Conservation (phyloP, 1,284 basidiomycete genomes). For the Schizophyllum amplum region DNA sequence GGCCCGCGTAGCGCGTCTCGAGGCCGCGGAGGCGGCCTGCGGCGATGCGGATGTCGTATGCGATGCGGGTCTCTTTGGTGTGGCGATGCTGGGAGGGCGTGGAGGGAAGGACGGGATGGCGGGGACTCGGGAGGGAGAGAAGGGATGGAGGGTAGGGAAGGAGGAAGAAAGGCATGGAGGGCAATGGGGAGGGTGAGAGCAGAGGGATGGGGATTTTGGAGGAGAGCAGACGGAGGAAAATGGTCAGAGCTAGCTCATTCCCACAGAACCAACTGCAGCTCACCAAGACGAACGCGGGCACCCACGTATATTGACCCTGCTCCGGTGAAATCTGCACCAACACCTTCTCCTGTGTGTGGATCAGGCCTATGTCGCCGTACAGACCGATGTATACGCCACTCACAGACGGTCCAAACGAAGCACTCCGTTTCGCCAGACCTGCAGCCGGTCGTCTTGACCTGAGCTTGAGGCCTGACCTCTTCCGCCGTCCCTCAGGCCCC, state of each 20-base stretch:
- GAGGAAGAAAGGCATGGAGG: neutral
- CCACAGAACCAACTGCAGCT: no score
- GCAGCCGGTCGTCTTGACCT: neutral
- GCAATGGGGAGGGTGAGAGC: neutral
- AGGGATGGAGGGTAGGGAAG: neutral
- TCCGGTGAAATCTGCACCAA: neutral
- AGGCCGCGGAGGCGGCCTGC: neutral
- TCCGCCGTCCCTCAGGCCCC: neutral
- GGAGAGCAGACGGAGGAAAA: no score
- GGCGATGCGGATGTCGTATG: neutral
- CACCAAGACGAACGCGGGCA: neutral
- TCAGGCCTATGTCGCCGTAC: neutral
- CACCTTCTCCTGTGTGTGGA: neutral
- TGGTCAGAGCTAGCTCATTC: no score
- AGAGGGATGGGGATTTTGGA: no score
- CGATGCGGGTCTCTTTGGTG: neutral
- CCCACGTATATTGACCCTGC: neutral
- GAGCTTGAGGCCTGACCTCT: neutral
- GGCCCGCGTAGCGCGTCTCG: neutral
- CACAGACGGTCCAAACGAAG: neutral
- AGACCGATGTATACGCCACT: neutral
- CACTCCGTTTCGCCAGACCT: neutral
- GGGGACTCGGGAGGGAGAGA: neutral
- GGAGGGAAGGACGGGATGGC: neutral
- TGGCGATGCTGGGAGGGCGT: neutral